Conservation (phyloP, 73 alveolate species). For the Breviolum minutum region DNA sequence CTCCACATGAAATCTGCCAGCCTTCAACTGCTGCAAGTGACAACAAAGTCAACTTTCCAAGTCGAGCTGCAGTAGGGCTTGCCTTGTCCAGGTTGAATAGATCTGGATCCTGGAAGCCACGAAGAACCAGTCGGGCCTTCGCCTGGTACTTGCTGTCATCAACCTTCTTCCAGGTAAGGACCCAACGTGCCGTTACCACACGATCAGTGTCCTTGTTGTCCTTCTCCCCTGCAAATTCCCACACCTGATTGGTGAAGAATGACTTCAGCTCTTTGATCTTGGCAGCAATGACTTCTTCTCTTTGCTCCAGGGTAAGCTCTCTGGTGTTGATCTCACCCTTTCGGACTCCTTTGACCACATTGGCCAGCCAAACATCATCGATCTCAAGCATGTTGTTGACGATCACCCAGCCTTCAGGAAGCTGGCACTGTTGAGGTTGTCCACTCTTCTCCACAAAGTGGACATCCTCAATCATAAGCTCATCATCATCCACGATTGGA, state of each 20-base stretch:
- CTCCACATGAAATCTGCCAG: slow-evolving; percentile 13
- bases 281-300: too few relatives aligned
- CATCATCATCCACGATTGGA: not conserved
- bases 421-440: not conserved
- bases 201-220: not conserved
- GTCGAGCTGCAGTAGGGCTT: not conserved
- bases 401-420: not conserved
- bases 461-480: not conserved
- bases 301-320: not conserved
- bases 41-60: not conserved
- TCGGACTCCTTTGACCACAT: not conserved
- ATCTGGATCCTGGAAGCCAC: slow-evolving; percentile 53
- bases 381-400: not conserved
- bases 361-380: not conserved
- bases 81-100: not conserved
- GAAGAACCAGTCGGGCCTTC: slow-evolving; percentile 45
- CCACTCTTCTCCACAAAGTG: not conserved
- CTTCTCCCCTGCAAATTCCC: not conserved
- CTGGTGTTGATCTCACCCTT: not conserved
- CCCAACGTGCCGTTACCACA: slow-evolving; percentile 43
- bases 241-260: slow-evolving; percentile 9
- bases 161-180: not conserved
- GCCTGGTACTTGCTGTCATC: not conserved
- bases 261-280: not conserved
- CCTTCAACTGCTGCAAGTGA: not conserved